Base-by-base conservation (phyloP, 257 asterid species). In the Petunia axillaris region DNA sequence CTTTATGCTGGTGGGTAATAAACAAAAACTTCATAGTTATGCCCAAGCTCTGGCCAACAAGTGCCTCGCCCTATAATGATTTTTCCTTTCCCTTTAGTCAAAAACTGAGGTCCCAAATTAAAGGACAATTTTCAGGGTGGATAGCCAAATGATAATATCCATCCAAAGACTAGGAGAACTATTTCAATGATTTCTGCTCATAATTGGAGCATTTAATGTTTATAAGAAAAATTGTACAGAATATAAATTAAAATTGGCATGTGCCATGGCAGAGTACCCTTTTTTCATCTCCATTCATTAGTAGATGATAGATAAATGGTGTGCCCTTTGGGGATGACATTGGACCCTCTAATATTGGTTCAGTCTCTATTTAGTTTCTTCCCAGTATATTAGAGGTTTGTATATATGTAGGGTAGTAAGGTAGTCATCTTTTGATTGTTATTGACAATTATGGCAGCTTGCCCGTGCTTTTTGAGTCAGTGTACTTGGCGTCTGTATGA, bases 251-350 rank as follows among this genome's bases (percentile, higher is more conserved):
- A 35, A 11, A 10, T 50, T 48, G 60, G 35, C 77, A 71, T 71
- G 77, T 71, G 77, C 60, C 60, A 71, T 35, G 14, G 35, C 77
- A 71, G 60, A 71, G 62, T 71, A 71, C 77, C 25, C 25, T 25
- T 36, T 70, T 6, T 25, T 71, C 16, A 48, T 35, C 57, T 36
- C 68, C 62, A 71, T 71, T 71, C 44, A 71, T 35, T 48, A 48
- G 35, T 71, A 71, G 77, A 71, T 13, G 13, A 48, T 35, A 71
- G 77, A 50, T 71, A 48, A 10, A 48, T 48, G 48, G 10, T 71
- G 77, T 71, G 44, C 77, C 77, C 77, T 48, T 71, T 71, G 1
- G 11, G 58, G 77, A 71, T 35, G 39, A 13, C 77, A 71, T 48
- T 48, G 77, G 77, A 48, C 77, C 77, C 77, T 35, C 59, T 8